These are phyloP conservation scores for Fraxinus excelsior DNA, from an alignment of 257 asterid genomes.

Conservation along the genomic window DNA sequence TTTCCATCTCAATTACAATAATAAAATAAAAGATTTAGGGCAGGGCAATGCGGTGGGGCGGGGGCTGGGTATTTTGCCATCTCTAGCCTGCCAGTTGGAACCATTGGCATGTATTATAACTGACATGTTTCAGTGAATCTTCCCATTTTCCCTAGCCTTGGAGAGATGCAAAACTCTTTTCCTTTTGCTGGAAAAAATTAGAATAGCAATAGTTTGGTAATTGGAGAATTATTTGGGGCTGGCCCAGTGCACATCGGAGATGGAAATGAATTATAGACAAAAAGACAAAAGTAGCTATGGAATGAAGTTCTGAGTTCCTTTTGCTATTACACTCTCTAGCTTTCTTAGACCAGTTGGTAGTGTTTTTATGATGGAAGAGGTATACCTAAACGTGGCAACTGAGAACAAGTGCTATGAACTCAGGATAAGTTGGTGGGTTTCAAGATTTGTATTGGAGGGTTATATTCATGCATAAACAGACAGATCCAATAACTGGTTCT, in stretches of 20 bases:
- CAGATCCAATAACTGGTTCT: neutral
- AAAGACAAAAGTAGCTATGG: slow-evolving; percentile 1
- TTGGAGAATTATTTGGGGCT: neutral
- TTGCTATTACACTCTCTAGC: neutral
- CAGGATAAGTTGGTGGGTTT: neutral
- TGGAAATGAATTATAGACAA: neutral
- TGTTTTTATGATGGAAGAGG: neutral
- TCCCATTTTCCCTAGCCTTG: neutral
- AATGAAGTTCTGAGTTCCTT: neutral
- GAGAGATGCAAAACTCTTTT: neutral
- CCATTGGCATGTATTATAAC: slow-evolving; percentile 12
- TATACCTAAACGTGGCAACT: neutral
- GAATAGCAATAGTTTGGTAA: neutral
- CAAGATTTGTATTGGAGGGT: neutral
- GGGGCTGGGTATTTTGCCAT: no score
- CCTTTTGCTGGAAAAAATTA: neutral
- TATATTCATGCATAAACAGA: neutral
- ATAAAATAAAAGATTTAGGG: no score
- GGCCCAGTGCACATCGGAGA: neutral
- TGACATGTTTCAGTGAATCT: neutral
- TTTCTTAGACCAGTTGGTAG: neutral
- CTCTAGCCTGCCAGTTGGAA: neutral
- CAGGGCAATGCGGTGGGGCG: no score
- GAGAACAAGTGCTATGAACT: neutral
- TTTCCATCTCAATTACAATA: no score